Base-by-base conservation (phyloP, 345 rosid species). In the Syzygium grande region DNA sequence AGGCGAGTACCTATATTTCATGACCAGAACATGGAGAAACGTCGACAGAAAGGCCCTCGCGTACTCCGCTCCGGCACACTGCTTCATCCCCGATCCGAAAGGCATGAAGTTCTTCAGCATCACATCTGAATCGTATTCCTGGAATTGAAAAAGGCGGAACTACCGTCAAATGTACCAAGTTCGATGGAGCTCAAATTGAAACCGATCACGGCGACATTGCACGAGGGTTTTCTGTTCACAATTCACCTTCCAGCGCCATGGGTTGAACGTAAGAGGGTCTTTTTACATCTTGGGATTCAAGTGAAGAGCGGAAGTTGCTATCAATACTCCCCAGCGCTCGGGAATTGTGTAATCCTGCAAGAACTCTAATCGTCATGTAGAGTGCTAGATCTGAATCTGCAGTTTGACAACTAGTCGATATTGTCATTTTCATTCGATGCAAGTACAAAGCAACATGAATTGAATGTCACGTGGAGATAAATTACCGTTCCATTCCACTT, bases 301-400 rank as follows among this genome's bases (percentile, higher is more conserved):
- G 85, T 90, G 91, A 84, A 79, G 85, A 52, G 85, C 88, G 9
- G 89, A 23, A 34, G 87, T 84, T 14, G 78, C 88, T 7, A 87
- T 12, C 88, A 87, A 30, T 4, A 88, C 84, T 25, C 29, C 56
- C 88, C 88, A 90, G 86, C 88, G 87, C 0, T 86, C 43, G 1
- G 92, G 91, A 49, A 91, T 89, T 17, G 89, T 89, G 30, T 87
- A 91, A 91, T 68, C 92, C 90, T 91, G 84, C 49, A 46, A 21
- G 27, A 41, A 52, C 9, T 41, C 30, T 9, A 53, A 87, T 84
- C 34, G 19, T 34, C 41, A 38, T 4, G 22, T 22, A 15, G 11
- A 22, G 73, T 13, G 38, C 41, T 29, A 63, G 77, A 29, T 63
- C 41, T 29, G 77, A 29, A 14, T 16, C 29, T 29, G 49, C 30